Evolutionary conservation across 352 stramenopile species (phyloP), one percentile per base, ranked within the genome.

Genomic region (Globisporangium heterothallicum): DNA sequence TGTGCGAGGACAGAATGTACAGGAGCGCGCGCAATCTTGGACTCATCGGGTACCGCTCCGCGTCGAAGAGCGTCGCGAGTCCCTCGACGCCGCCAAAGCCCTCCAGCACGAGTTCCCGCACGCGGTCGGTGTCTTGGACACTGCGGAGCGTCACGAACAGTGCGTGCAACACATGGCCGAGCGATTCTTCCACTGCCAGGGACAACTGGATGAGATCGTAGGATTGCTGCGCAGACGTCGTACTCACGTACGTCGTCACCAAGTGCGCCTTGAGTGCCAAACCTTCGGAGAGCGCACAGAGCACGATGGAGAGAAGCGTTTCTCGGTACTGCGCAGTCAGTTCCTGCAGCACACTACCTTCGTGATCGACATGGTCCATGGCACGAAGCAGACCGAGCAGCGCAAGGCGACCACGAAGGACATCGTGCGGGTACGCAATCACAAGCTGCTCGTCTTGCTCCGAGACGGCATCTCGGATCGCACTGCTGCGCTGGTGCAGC

Each of bases 1-100:
- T 81, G 58, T 72, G 69, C 18, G 75, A 74, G 13, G 62, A 66
- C 18, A 91, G 30, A 38, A 83, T 70, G 57, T 91, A 91, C 49
- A 91, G 32, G 43, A 88, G 44, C 14, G 76, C 68, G 16, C 77
- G 80, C 36, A 83, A 46, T 10, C 66, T 61, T 14, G 75, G 70
- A 5, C 64, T 70, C 42, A 86, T 53, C 4, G 71, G 61, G 16
- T 80, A 81, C 14, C 68, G 66, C 18, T 77, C 64, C 3, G 52
- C 59, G 44, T 91, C 80, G 35, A 94, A 90, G 19, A 84, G 72
- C 36, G 68, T 68, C 13, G 78, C 73, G 4, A 92, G 52, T 0
- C 65, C 67, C 16, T 84, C 70, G 26, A 87, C 64, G 14, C 70
- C 68, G 35, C 77, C 75, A 50, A 90, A 90, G 24, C 64, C 64